A percentile compares a stretch with the other conserved stretches of the same genome.
These are phyloP conservation scores for Saccharomycopsis oosterbeekiorum DNA, from an alignment of 805 yeast species.

Conservation along the genomic window DNA sequence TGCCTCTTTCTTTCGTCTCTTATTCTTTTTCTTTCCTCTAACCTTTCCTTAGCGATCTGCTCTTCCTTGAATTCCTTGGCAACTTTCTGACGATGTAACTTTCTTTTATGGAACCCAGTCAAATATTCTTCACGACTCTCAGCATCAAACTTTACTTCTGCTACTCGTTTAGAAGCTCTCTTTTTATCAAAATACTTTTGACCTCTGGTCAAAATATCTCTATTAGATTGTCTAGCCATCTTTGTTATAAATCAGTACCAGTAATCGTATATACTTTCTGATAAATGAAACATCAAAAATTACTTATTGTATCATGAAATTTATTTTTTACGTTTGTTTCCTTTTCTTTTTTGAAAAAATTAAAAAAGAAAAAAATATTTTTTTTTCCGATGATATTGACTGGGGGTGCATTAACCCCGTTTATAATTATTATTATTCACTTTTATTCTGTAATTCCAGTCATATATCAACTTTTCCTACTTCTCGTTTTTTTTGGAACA, in stretches of 20 bases:
- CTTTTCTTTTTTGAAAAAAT: background rate
- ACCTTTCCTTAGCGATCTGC: constrained; percentile 58
- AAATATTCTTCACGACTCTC: constrained; percentile 71
- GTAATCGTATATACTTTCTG: too few species aligned
- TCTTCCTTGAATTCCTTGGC: constrained; percentile 73
- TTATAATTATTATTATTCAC: background rate
- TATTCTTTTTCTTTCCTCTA: constrained; percentile 62
- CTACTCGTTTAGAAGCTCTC: constrained; percentile 45
- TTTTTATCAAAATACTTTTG: constrained; percentile 65
- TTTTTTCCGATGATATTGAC: background rate
- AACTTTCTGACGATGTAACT: constrained; percentile 75
- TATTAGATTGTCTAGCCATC: constrained; percentile 34
- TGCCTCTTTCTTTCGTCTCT: constrained; percentile 64
- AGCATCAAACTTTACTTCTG: constrained; percentile 77
- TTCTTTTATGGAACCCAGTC: constrained; percentile 94
- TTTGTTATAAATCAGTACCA: too few species aligned
- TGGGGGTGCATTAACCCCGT: background rate
- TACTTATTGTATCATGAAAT: background rate
- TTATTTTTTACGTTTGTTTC: background rate
- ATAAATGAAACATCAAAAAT: background rate
- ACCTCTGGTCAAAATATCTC: constrained; percentile 85
- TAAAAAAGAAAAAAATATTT: background rate
- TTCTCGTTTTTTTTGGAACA: background rate
- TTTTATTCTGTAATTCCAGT: background rate
- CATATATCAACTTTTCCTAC: background rate